Evolutionary conservation across 139 green algal species (phyloP), one percentile per base, ranked within the genome.

Genomic region (Chlorella vulgaris): DNA sequence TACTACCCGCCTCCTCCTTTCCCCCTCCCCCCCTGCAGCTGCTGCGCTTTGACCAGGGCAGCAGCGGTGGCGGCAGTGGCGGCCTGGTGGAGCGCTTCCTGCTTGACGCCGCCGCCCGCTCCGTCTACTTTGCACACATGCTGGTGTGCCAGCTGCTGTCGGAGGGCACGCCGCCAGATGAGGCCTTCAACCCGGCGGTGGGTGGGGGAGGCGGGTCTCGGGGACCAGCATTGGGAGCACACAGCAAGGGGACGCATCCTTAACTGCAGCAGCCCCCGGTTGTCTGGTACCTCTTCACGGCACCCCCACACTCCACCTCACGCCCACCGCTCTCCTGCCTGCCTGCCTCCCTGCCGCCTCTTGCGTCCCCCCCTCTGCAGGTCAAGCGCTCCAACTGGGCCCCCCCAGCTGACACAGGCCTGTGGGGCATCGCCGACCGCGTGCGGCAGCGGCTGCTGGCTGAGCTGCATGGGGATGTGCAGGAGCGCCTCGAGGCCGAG

Each of bases 81-180:
- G 89, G 89, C 38, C 61, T 84, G 76, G 85, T 98, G 13, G 76
- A 89, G 78, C 50, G 40, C 13, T 96, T 92, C 76, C 90, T 98
- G 21, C 68, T 96, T 38, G 71, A 77, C 42, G 93, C 89, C 24
- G 94, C 95, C 15, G 40, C 55, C 0, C 36, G 35, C 53, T 91
- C 82, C 51, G 86, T 92, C 80, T 84, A 96, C 51, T 98, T 99
- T 88, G 91, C 87, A 0, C 94, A 98, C 85, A 87, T 92, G 69
- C 87, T 98, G 35, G 88, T 98, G 13, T 98, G 94, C 93, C 90
- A 92, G 50, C 92, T 98, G 36, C 79, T 76, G 68, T 90, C 89
- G 24, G 94, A 98, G 88, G 91, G 93, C 74, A 89, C 84, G 50
- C 95, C 93, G 33, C 91, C 91, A 4, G 77, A 89, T 15, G 92